These are phyloP conservation scores for Naganishia antarctica DNA, from an alignment of 768 basidiomycete species.

Conservation along the genomic window DNA sequence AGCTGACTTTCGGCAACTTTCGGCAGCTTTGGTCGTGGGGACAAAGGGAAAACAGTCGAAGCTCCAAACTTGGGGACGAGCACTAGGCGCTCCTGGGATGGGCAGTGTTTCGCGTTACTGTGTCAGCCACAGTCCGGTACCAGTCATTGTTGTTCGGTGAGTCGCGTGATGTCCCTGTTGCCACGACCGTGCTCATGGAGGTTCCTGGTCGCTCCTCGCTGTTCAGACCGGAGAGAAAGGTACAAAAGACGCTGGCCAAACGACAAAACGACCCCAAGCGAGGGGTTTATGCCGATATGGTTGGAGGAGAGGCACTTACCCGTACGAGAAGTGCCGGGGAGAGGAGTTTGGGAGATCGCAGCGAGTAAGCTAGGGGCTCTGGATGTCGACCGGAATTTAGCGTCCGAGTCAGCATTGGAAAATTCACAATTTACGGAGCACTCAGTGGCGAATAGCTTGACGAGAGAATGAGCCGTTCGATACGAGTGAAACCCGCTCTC, in stretches of 20 bases:
- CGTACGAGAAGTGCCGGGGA: conserved; percentile 33
- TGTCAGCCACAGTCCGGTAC: conserved; percentile 86
- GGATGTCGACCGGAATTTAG: too few species aligned
- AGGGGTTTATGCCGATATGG: conserved; percentile 53
- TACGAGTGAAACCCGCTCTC: too few species aligned
- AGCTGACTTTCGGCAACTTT: too few species aligned
- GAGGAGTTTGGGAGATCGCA: conserved; percentile 13
- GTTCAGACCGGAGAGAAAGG: conserved; percentile 67
- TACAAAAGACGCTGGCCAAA: conserved; percentile 77
- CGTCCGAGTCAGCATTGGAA: too few species aligned
- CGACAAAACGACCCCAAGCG: conserved; percentile 82
- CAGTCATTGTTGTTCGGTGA: conserved; percentile 82
- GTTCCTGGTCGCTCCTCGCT: background rate
- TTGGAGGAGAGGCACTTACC: conserved; percentile 42
- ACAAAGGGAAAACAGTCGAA: conserved; percentile 66
- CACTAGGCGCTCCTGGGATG: conserved; percentile 56
- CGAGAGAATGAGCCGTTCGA: too few species aligned
- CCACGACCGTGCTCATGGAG: background rate
- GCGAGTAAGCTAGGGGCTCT: background rate
- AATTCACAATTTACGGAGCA: too few species aligned
- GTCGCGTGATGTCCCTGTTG: conserved; percentile 20
- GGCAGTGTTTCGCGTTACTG: conserved; percentile 65
- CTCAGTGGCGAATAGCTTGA: too few species aligned
- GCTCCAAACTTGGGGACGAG: conserved; percentile 57
- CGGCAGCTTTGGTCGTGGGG: conserved; percentile 72